Base-by-base conservation (phyloP, 768 basidiomycete species). In the Tylopilus vinaceipallidus region DNA sequence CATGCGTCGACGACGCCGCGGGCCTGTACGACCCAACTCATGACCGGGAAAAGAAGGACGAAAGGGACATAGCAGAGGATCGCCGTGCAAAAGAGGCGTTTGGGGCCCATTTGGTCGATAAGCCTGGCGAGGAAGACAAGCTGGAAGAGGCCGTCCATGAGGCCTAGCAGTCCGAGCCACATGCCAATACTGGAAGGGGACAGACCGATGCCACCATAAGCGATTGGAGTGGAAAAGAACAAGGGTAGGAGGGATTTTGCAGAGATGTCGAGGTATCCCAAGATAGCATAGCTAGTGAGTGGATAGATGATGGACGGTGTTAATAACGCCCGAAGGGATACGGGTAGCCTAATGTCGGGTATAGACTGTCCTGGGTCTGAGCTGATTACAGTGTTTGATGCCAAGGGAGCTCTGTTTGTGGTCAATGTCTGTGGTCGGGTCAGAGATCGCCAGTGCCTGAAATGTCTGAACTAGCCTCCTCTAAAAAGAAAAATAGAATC, bases 401-500 rank as follows among this genome's bases (percentile, higher is more conserved):
- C n/a, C 3, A 17, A 47, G 19, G 6, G 27, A 4, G 17, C 26
- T 4, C 22, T 37, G 24, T 51, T 53, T 11, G 47, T 6, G 4
- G 57, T 42, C 23, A 62, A 23, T 14, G 57, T 56, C 57, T 55
- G 20, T 22, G 11, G 32, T 38, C 1, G 3, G 20, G 39, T 63
- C 33, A 65, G 50, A 4, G n/a, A 49, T 39, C 5, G n/a, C 11
- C 6, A 30, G n/a, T 26, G 26, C 14, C 6, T 4, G 17, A 14
- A 20, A 22, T 22, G 22, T 4, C 16, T 23, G 7, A 5, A 55
- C 68, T 17, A 19, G 75, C 77, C 69, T 87, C 86, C 50, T 81
- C 75, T 13, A 88, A 67, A 63, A 75, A 80, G 16, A 80, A 54
- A 27, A 73, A 48, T 1, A 56, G 59, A 0, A 77, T 73, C 8